Percentiles rank a stretch among this genome's conserved stretches.
Conservation (phyloP, 2,329 filamentous ascomycete genomes). For the Fusarium verticillioides region DNA sequence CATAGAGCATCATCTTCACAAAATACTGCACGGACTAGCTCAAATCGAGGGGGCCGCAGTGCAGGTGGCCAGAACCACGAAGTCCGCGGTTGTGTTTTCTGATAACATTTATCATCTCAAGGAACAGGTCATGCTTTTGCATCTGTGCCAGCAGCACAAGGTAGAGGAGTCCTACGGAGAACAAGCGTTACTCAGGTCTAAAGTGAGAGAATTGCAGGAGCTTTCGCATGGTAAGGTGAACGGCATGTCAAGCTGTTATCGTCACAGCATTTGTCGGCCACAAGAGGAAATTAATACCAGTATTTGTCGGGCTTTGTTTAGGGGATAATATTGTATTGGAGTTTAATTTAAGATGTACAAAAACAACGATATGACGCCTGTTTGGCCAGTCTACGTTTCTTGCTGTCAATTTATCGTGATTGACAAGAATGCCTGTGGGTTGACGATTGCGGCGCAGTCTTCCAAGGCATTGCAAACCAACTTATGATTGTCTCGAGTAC, state of each 20-base stretch:
- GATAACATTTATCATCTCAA: neutral
- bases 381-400: neutral
- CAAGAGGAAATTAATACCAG: neutral
- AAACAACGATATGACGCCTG: neutral
- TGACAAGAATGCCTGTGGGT: neutral
- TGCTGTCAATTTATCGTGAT: neutral
- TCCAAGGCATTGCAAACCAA: neutral
- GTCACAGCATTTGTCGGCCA: neutral
- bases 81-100: neutral
- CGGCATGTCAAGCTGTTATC: neutral
- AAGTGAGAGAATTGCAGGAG: neutral
- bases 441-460: neutral
- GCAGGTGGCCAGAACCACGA: neutral
- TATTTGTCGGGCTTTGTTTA: neutral
- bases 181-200: neutral
- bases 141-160: neutral
- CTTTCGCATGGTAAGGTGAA: neutral
- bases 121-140: neutral
- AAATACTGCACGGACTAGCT: neutral
- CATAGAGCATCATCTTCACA: neutral
- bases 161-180: neutral
- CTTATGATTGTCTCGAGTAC: neutral
- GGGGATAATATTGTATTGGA: rapidly evolving
- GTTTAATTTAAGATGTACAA: rapidly evolving
- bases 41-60: neutral